Conservation (phyloP, 495 filamentous ascomycete species). For the Staphylotrichum tortipilum region DNA sequence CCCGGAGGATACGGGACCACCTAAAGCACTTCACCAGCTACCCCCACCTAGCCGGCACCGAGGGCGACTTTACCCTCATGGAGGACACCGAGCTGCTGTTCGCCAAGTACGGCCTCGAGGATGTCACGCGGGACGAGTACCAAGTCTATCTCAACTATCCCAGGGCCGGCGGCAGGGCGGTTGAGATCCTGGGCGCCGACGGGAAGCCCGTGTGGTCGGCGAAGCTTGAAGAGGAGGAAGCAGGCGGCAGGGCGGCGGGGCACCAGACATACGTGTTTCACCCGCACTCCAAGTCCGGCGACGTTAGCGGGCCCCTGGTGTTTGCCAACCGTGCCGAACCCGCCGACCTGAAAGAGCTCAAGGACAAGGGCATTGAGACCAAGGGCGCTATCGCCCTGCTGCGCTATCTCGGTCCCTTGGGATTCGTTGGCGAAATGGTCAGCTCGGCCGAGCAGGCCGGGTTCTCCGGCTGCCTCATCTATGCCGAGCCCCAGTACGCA, state of each 20-base stretch:
- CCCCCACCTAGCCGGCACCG: constrained; percentile 82
- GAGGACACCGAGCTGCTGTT: constrained; percentile 74
- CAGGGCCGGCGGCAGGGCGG: constrained; percentile 60
- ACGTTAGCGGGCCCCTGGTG: constrained; percentile 83
- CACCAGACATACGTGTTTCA: constrained; percentile 71
- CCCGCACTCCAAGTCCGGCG: constrained; percentile 78
- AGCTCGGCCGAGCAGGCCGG: constrained; percentile 82
- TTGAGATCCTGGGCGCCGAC: constrained; percentile 62
- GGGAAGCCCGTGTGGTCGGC: constrained; percentile 71
- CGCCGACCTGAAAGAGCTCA: constrained; percentile 70
- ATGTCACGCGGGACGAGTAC: constrained; percentile 64
- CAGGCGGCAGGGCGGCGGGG: constrained; percentile 43
- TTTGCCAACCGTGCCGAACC: constrained; percentile 82
- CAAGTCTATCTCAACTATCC: constrained; percentile 92
- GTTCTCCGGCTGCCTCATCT: constrained; percentile 80
- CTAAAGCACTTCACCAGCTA: constrained; percentile 64
- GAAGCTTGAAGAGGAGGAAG: constrained; percentile 66
- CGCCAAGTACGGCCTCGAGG: constrained; percentile 57
- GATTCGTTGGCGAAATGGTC: constrained; percentile 68
- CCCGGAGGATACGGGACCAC: constrained; percentile 57
- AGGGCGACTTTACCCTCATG: constrained; percentile 76
- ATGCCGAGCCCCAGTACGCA: constrained; percentile 59
- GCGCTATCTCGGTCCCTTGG: constrained; percentile 66
- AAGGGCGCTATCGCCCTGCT: constrained; percentile 78
- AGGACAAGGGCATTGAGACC: constrained; percentile 60